Evolutionary conservation across 495 filamentous ascomycete genomes (phyloP), one percentile per base, ranked within the genome.

Genomic region (Talaromyces nanjingensis): DNA sequence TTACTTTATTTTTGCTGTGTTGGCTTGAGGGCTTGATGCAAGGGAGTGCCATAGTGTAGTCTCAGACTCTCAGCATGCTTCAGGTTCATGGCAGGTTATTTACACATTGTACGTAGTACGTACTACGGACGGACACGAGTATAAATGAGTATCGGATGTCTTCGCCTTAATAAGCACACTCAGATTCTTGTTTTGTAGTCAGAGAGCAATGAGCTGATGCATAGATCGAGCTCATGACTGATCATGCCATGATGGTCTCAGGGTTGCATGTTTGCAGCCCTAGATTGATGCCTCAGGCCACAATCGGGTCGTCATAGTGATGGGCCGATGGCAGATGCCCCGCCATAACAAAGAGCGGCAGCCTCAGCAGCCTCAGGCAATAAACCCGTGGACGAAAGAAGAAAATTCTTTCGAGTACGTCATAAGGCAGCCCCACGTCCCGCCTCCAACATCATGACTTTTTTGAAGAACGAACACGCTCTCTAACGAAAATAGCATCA

Each of bases 291-390:
- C 52, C 18, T 54, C 52, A 54, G 52, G 52, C 52, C 20, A 24
- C 52, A 12, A 16, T 6, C 22, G 22, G 22, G 37, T n/a, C 59
- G 59, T 60, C 59, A 60, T 60, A 20, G 59, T 60, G 20, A 47
- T 37, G 58, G 58, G 29, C 59, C 22, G 22, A 24, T 18, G 6
- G 34, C 4, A 14, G 34, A 39, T 11, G 31, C 56, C 56, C 56
- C 56, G 34, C 56, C 56, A 39, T 18, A 59, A 59, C 31, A 59
- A 39, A 37, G 29, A 7, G 31, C 33, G 6, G 25, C 4, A n/a
- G n/a, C n/a, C n/a, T n/a, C 22, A 2, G 22, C 22, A 22, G 16
- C 18, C 4, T 37, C 29, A 60, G 27, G 57, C 27, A 11, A 20
- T n/a, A n/a, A n/a, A n/a, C n/a, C n/a, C n/a, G n/a, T n/a, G n/a